These are phyloP conservation scores for Xylaria sp. DNA, from an alignment of 2,329 filamentous ascomycete genomes.

Conservation along the genomic window DNA sequence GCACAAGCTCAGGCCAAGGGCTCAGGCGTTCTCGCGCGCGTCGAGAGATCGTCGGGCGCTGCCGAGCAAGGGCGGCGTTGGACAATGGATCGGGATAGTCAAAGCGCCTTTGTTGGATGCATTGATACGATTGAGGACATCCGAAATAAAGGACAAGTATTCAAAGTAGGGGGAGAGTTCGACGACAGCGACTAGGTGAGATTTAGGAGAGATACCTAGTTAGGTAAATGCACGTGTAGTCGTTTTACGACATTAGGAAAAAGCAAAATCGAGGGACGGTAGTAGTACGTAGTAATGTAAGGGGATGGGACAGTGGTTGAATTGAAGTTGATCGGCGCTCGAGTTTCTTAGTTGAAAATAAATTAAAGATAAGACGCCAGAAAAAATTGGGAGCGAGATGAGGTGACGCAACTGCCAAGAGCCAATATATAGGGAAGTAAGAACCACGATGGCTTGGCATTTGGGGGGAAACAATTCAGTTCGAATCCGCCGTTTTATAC, in stretches of 20 bases:
- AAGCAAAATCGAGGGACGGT: not conserved
- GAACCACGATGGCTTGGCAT: slow-evolving; percentile 32
- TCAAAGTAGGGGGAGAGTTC: not conserved
- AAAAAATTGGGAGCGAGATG: slow-evolving; percentile 12
- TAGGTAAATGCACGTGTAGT: slow-evolving; percentile 1
- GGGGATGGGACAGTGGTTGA: not conserved
- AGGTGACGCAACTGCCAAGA: slow-evolving; percentile 29
- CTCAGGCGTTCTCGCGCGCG: slow-evolving; percentile 5
- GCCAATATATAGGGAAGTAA: not conserved
- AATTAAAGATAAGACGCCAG: not conserved
- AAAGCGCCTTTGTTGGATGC: slow-evolving; percentile 19
- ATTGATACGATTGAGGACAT: slow-evolving; percentile 12
- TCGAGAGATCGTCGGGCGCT: slow-evolving; percentile 10
- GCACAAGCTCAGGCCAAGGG: slow-evolving; percentile 18
- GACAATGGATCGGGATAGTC: slow-evolving; percentile 5
- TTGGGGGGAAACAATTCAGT: not conserved
- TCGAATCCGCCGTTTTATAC: slow-evolving; percentile 16
- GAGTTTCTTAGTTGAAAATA: slow-evolving; percentile 29
- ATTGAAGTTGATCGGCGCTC: slow-evolving; percentile 31
- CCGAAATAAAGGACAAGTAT: not conserved
- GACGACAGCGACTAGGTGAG: slow-evolving; percentile 6
- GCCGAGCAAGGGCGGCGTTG: slow-evolving; percentile 20
- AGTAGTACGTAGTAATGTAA: not conserved
- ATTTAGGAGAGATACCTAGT: not conserved
- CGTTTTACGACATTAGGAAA: not conserved